Conservation (phyloP, 257 asterid genomes). For the Solanum lycopersicoides region DNA sequence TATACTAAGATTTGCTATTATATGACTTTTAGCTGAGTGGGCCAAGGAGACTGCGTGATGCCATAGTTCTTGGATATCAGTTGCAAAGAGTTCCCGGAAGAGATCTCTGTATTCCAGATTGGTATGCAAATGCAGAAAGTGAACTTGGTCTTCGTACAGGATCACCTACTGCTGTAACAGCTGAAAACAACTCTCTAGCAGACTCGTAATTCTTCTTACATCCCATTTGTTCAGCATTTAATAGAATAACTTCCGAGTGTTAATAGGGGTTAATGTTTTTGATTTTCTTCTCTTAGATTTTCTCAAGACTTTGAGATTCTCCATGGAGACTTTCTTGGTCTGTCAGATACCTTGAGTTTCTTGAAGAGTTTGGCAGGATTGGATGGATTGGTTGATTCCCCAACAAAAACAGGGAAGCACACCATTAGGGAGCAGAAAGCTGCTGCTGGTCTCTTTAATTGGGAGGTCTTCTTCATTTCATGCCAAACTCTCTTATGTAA, state of each 20-base stretch:
- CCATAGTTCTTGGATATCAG: conserved; percentile 95
- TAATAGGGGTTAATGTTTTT: background rate
- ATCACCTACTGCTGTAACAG: conserved; percentile 52
- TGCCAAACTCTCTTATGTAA: background rate
- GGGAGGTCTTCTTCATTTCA: conserved; percentile 55
- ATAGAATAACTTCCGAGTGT: background rate
- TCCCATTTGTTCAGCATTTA: background rate
- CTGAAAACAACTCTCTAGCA: conserved; percentile 23
- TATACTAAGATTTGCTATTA: background rate
- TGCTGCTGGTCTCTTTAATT: conserved; percentile 82
- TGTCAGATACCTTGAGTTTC: conserved; percentile 76
- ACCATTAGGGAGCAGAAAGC: conserved; percentile 79
- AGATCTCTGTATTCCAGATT: conserved; percentile 89
- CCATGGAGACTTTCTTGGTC: conserved; percentile 87
- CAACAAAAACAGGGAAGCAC: conserved; percentile 50
- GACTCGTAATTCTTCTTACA: conserved; percentile 42
- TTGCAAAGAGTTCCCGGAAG: conserved; percentile 90
- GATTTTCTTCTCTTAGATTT: conserved; percentile 22
- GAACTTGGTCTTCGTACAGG: conserved; percentile 88
- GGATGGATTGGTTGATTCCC: conserved; percentile 40
- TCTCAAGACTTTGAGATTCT: conserved; percentile 69
- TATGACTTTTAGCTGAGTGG: conserved; percentile 57
- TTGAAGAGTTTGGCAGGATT: conserved; percentile 77
- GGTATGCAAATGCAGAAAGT: conserved; percentile 95
- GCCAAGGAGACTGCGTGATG: conserved; percentile 91